Conservation (phyloP, 1,139 yeast species). For the Nadsonia starkeyi-henricii region DNA sequence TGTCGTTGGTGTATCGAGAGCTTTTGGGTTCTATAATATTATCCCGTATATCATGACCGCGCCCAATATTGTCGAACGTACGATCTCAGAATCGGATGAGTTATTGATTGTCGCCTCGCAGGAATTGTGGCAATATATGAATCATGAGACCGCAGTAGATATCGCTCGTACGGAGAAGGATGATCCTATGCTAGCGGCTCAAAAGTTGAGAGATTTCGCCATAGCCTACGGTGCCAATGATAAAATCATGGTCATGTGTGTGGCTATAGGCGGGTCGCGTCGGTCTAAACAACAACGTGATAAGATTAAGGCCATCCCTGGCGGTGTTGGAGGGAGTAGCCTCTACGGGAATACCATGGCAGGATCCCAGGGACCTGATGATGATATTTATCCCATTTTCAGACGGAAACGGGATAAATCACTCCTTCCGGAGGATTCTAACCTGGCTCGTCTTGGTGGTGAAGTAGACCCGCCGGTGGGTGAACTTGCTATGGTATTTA, state of each 20-base stretch:
- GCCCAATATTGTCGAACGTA: constrained; percentile 56
- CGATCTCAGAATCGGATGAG: constrained; percentile 60
- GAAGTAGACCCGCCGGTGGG: constrained; percentile 97
- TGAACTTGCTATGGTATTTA: constrained; percentile 85
- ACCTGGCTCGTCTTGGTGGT: constrained; percentile 69
- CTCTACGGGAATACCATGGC: constrained; percentile 19
- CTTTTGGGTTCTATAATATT: constrained; percentile 78
- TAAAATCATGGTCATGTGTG: constrained; percentile 71
- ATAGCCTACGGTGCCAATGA: constrained; percentile 81
- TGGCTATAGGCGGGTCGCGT: constrained; percentile 33
- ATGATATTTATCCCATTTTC: constrained; percentile 27
- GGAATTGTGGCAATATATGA: constrained; percentile 73
- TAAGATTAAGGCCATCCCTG: constrained; percentile 6
- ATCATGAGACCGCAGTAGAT: constrained; percentile 81
- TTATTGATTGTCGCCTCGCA: constrained; percentile 76
- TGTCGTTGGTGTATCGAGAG: constrained; percentile 68
- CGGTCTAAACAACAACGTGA: constrained; percentile 2
- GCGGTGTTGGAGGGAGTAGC: too few relatives aligned
- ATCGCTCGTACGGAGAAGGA: constrained; percentile 73
- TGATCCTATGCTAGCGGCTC: constrained; percentile 88
- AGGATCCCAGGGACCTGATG: constrained; percentile 25
- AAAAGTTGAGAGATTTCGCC: constrained; percentile 85
- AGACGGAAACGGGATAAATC: constrained; percentile 42
- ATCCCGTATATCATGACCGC: constrained; percentile 85
- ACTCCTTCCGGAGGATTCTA: constrained; percentile 54